Evolutionary conservation across 305 asterid species (phyloP).

Genomic region (Ajuga reptans): DNA sequence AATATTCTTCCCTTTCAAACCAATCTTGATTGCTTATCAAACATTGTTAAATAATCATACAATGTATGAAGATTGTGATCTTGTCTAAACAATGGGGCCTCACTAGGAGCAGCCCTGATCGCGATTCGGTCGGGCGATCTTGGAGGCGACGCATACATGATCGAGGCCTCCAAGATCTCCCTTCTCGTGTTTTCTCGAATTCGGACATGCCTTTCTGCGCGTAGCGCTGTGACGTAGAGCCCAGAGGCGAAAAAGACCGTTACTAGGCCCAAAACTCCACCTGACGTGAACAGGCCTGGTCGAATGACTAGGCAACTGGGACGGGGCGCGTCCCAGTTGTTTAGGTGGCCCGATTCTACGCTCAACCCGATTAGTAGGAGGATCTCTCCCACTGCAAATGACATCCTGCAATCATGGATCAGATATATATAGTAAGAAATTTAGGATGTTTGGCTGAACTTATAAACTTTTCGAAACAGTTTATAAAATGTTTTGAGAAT

Average conservation of each 20-base stretch:
- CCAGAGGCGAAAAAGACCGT: constrained; percentile 69
- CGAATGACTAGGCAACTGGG: constrained; percentile 44
- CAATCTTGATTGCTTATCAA: constrained; percentile 49
- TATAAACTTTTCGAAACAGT: neutral
- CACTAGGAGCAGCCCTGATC: constrained; percentile 37
- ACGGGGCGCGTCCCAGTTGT: constrained; percentile 51
- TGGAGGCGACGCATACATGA: constrained; percentile 63
- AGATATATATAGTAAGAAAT: too few species aligned
- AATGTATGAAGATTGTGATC: constrained; percentile 33
- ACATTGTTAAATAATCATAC: constrained; percentile 41
- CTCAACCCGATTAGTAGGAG: constrained; percentile 62
- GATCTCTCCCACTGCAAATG: constrained; percentile 74
- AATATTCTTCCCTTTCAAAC: constrained; percentile 22
- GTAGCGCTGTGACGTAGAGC: constrained; percentile 54
- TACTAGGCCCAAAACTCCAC: constrained; percentile 62
- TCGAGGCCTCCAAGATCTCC: constrained; percentile 46
- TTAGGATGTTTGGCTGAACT: neutral
- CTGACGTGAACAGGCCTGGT: constrained; percentile 69
- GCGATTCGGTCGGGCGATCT: constrained; percentile 34
- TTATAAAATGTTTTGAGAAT: neutral
- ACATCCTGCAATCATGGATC: constrained; percentile 35
- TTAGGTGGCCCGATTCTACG: constrained; percentile 85
- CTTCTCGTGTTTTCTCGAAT: constrained; percentile 38
- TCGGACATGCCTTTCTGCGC: constrained; percentile 35
- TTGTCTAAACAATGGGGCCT: constrained; percentile 38